phyloP scores from a whole-genome alignment of 2,329 filamentous ascomycete species.

The Fusarium virguliforme region DNA sequence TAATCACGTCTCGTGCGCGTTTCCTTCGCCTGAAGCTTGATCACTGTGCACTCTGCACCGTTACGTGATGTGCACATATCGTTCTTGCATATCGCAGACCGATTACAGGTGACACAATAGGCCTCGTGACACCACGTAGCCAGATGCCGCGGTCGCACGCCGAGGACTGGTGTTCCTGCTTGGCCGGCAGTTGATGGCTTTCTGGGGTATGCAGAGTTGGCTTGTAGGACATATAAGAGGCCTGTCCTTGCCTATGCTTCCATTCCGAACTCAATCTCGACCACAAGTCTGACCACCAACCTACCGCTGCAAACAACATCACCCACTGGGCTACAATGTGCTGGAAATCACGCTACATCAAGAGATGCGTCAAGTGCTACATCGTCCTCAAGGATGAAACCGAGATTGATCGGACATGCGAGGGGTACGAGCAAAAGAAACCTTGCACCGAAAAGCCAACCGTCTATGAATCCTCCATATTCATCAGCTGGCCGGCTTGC shows the following conservation, averaged over 20 bases:
- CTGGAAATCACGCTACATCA: slow-evolving; percentile 13
- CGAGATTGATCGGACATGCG: slow-evolving; percentile 2
- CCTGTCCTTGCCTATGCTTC: background rate
- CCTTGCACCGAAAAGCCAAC: background rate
- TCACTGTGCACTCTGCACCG: no score
- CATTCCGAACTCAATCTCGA: background rate
- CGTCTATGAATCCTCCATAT: background rate
- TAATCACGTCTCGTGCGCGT: no score
- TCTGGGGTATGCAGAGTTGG: background rate
- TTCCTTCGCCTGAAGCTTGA: no score
- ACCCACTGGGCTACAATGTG: background rate
- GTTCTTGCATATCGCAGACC: no score
- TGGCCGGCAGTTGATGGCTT: background rate
- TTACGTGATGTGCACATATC: no score
- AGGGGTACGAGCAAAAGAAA: background rate
- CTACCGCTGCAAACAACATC: background rate
- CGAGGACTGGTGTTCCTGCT: background rate
- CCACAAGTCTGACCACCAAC: background rate
- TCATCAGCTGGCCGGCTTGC: slow-evolving; percentile 1
- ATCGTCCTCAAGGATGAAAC: background rate
- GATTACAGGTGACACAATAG: no score
- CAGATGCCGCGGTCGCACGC: no score
- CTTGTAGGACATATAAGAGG: background rate
- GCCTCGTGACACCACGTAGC: no score
- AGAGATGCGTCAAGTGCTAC: slow-evolving; percentile 1